Conservation (phyloP, 345 rosid genomes). For the Theobroma cacao region DNA sequence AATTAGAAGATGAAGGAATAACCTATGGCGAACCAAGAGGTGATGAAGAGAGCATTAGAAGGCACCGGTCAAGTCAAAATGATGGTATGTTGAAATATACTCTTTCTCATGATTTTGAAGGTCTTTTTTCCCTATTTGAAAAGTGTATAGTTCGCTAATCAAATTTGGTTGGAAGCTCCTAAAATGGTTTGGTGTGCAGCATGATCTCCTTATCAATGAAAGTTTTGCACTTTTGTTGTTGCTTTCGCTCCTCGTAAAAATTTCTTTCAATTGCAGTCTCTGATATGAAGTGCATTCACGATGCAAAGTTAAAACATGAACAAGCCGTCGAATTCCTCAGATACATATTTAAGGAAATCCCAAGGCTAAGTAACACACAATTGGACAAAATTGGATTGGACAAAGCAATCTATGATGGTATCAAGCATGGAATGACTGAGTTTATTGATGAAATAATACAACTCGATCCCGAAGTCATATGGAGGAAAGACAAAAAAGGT, state of each 20-base stretch:
- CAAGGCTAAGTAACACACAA: neutral
- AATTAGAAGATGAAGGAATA: neutral
- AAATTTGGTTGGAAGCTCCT: neutral
- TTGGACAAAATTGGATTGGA: conserved; percentile 9
- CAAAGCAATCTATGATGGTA: conserved; percentile 16
- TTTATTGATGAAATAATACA: conserved; percentile 11
- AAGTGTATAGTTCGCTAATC: neutral
- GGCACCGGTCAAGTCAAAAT: neutral
- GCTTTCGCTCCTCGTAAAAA: neutral
- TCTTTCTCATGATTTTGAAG: neutral
- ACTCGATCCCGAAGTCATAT: conserved; percentile 15
- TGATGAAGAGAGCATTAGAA: conserved; percentile 1
- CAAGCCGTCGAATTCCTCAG: conserved; percentile 5
- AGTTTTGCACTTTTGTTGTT: neutral
- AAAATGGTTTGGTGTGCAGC: neutral
- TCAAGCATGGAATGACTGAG: conserved; percentile 18
- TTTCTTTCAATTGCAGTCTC: neutral
- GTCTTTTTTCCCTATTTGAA: too few species aligned
- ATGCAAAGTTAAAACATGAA: conserved; percentile 2
- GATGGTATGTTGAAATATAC: neutral
- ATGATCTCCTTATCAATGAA: neutral
- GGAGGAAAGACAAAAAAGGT: conserved; percentile 16
- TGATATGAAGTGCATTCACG: neutral
- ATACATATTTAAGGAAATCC: conserved; percentile 1
- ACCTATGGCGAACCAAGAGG: neutral